These are phyloP conservation scores for Scytalidium lignicola DNA, from an alignment of 2,329 filamentous ascomycete genomes.

Conservation along the genomic window DNA sequence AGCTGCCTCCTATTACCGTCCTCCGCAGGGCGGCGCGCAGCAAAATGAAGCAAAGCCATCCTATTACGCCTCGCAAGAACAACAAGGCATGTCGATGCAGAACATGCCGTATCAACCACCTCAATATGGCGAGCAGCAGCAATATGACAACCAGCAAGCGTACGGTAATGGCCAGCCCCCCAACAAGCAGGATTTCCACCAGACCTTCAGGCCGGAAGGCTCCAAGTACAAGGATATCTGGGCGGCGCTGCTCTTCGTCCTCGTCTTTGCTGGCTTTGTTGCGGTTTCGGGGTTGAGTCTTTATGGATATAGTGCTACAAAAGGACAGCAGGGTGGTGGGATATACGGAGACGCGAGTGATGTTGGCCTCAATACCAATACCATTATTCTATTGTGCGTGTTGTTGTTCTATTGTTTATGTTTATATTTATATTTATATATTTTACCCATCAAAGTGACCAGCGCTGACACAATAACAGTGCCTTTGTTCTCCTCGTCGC, in stretches of 20 bases:
- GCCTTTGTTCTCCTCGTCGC: conserved; percentile 70
- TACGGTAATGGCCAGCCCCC: conserved; percentile 1
- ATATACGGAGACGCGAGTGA: conserved; percentile 66
- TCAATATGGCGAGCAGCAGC: conserved; percentile 4
- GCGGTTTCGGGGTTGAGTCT: conserved; percentile 73
- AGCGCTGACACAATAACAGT: conserved; percentile 13
- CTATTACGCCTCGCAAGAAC: not conserved
- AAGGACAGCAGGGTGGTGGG: conserved; percentile 60
- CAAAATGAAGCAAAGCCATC: not conserved
- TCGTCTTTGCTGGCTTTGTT: conserved; percentile 66
- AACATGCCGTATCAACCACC: not conserved
- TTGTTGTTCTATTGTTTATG: not conserved
- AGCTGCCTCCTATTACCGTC: not conserved
- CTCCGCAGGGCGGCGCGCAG: not conserved
- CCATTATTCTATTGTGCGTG: conserved; percentile 67
- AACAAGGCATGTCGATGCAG: no score
- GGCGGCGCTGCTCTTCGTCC: conserved; percentile 75
- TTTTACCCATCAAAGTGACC: no score
- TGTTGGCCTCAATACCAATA: conserved; percentile 73
- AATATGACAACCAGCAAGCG: conserved; percentile 12
- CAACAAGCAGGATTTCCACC: conserved; percentile 51
- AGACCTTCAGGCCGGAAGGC: conserved; percentile 74
- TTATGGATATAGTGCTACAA: conserved; percentile 61
- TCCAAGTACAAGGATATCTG: conserved; percentile 91
- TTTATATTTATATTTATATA: no score